phyloP scores from a whole-genome alignment of 768 basidiomycete species.

The Nevesoporus exiguus region DNA sequence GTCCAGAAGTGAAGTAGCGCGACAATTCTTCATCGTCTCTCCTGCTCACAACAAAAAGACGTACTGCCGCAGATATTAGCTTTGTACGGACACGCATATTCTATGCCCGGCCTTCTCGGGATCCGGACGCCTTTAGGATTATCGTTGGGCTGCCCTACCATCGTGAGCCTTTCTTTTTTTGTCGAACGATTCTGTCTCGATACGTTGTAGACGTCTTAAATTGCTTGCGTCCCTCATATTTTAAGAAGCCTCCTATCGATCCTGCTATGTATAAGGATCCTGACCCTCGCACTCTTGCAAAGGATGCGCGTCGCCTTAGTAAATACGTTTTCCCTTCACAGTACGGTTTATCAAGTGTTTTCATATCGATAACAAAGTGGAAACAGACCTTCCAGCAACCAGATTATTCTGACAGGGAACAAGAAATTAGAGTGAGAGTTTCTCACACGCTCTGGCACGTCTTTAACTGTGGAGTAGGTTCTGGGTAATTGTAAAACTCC shows the following conservation, averaged over 20 bases:
- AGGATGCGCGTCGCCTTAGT: constrained; percentile 57
- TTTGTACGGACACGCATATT: constrained; percentile 60
- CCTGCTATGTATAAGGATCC: constrained; percentile 38
- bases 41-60: constrained; percentile 27
- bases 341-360: constrained; percentile 63
- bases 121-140: constrained; percentile 48
- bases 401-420: constrained; percentile 60
- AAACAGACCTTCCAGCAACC: constrained; percentile 37
- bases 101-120: constrained; percentile 57
- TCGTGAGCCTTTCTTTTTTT: constrained; percentile 44
- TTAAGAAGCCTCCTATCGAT: constrained; percentile 26
- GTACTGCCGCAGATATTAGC: constrained; percentile 47
- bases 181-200: background rate
- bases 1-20: constrained; percentile 19
- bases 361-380: constrained; percentile 30
- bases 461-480: constrained; percentile 17
- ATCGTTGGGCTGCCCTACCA: constrained; percentile 63
- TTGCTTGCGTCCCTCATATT: constrained; percentile 45
- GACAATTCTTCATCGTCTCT: background rate
- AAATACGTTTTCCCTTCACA: constrained; percentile 88
- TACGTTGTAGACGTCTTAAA: constrained; percentile 59
- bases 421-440: constrained; percentile 59
- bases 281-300: constrained; percentile 44
- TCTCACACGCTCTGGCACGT: background rate
- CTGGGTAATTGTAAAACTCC: constrained; percentile 66